phyloP scores from a whole-genome alignment of 2,329 filamentous ascomycete genomes.

The Didymella pomorum region DNA sequence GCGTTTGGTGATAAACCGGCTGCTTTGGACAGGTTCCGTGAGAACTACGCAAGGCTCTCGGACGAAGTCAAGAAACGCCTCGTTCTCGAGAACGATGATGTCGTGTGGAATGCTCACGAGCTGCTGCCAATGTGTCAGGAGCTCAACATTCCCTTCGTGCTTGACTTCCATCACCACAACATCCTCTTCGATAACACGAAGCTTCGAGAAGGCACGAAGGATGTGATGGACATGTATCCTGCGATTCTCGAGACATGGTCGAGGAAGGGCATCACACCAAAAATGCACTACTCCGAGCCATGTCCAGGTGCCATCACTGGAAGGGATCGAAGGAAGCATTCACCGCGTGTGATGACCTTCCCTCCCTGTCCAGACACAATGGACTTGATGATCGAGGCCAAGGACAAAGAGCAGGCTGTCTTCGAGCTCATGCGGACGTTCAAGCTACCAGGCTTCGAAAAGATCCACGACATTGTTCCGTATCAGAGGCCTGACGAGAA shows the following conservation, averaged over 20 bases:
- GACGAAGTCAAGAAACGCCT: slow-evolving; percentile 78
- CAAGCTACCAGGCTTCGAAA: slow-evolving; percentile 80
- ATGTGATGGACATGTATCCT: slow-evolving; percentile 77
- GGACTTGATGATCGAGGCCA: slow-evolving; percentile 99
- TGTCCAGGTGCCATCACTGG: slow-evolving; percentile 77
- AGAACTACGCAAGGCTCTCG: slow-evolving; percentile 74
- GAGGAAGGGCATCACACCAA: slow-evolving; percentile 83
- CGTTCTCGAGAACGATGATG: slow-evolving; percentile 94
- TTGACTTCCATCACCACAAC: slow-evolving; percentile 96
- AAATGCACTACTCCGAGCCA: slow-evolving; percentile 96
- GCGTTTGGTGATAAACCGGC: slow-evolving; percentile 86
- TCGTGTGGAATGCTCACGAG: slow-evolving; percentile 91
- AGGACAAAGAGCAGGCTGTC: slow-evolving; percentile 96
- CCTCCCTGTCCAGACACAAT: slow-evolving; percentile 84
- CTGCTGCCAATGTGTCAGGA: slow-evolving; percentile 89
- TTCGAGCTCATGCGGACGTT: slow-evolving; percentile 93
- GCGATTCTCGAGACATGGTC: slow-evolving; percentile 86
- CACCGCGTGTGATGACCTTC: slow-evolving; percentile 76
- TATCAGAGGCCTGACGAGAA: slow-evolving; percentile 80
- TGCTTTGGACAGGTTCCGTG: slow-evolving; percentile 78
- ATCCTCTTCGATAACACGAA: slow-evolving; percentile 80
- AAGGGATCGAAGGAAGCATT: slow-evolving; percentile 84
- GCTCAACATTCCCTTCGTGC: slow-evolving; percentile 88
- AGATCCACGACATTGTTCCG: slow-evolving; percentile 78
- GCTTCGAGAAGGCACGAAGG: slow-evolving; percentile 82